These are phyloP conservation scores for Graphium sp. DNA, from an alignment of 2,329 filamentous ascomycete genomes.

Conservation along the genomic window DNA sequence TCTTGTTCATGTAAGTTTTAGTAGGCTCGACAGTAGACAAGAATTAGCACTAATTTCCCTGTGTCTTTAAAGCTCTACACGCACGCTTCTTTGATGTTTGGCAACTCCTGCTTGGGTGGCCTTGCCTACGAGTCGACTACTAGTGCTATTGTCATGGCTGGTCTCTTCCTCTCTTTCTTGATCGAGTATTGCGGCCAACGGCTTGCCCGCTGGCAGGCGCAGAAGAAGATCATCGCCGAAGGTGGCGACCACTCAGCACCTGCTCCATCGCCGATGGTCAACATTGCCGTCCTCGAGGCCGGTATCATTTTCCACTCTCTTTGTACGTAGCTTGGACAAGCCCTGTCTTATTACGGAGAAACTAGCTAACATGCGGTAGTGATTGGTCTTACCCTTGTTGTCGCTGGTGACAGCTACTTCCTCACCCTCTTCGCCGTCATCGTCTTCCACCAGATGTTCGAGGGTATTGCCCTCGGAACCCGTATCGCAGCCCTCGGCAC, in stretches of 20 bases:
- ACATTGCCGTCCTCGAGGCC: conserved; percentile 53
- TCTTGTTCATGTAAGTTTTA: conserved; percentile 41
- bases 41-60: conserved; percentile 1
- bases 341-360: too few species aligned
- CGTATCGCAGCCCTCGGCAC: conserved; percentile 45
- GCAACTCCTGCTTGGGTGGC: conserved; percentile 48
- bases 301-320: conserved; percentile 64
- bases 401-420: conserved; percentile 38
- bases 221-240: conserved; percentile 13
- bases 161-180: conserved; percentile 55
- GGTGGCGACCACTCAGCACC: conserved; percentile 10
- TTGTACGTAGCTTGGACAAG: conserved; percentile 33
- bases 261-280: conserved; percentile 27
- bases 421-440: conserved; percentile 48
- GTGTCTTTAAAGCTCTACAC: conserved; percentile 47
- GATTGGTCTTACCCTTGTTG: conserved; percentile 47
- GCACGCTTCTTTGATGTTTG: conserved; percentile 57
- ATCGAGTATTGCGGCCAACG: conserved; percentile 52
- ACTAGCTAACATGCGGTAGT: too few species aligned
- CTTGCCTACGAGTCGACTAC: conserved; percentile 53
- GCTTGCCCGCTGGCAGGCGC: conserved; percentile 21
- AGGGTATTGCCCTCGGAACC: conserved; percentile 57
- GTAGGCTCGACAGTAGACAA: conserved; percentile 1
- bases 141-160: conserved; percentile 56
- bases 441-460: conserved; percentile 65